Percentiles rank a stretch among this genome's conserved stretches.
phyloP scores from a whole-genome alignment of 768 basidiomycete species.

The Suillus subluteus region DNA sequence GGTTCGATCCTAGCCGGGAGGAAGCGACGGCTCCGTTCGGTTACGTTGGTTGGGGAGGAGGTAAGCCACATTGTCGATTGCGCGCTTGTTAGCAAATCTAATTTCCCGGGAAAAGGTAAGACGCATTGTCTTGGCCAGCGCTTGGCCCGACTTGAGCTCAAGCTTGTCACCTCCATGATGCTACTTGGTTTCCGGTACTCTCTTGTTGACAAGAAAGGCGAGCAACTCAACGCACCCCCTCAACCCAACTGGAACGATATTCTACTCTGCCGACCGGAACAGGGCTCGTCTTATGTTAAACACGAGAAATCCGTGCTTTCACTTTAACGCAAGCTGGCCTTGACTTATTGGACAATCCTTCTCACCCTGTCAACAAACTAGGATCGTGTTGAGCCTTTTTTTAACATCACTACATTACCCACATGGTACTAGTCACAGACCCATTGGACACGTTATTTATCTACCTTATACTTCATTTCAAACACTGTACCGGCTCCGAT shows the following conservation, averaged over 20 bases:
- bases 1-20: slow-evolving; percentile 64
- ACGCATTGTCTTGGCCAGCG: slow-evolving; percentile 74
- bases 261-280: slow-evolving; percentile 64
- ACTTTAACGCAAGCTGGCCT: slow-evolving; percentile 28
- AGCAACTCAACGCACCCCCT: slow-evolving; percentile 47
- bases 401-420: slow-evolving; percentile 7
- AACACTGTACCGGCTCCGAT: slow-evolving; percentile 7
- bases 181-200: slow-evolving; percentile 64
- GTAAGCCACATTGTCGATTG: slow-evolving; percentile 44
- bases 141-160: slow-evolving; percentile 74
- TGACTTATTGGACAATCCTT: slow-evolving; percentile 23
- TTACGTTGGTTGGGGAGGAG: slow-evolving; percentile 82
- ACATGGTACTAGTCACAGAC: neutral
- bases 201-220: slow-evolving; percentile 58
- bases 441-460: neutral
- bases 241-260: slow-evolving; percentile 82
- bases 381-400: slow-evolving; percentile 15
- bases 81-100: slow-evolving; percentile 18
- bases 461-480: slow-evolving; percentile 19
- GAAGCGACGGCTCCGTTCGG: slow-evolving; percentile 55
- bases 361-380: slow-evolving; percentile 7
- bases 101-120: slow-evolving; percentile 51
- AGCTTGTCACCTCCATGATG: slow-evolving; percentile 69
- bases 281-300: slow-evolving; percentile 55
- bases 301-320: slow-evolving; percentile 36